These are phyloP conservation scores for Phytophthora agathidicida DNA, from an alignment of 352 stramenopile genomes.

Conservation along the genomic window DNA sequence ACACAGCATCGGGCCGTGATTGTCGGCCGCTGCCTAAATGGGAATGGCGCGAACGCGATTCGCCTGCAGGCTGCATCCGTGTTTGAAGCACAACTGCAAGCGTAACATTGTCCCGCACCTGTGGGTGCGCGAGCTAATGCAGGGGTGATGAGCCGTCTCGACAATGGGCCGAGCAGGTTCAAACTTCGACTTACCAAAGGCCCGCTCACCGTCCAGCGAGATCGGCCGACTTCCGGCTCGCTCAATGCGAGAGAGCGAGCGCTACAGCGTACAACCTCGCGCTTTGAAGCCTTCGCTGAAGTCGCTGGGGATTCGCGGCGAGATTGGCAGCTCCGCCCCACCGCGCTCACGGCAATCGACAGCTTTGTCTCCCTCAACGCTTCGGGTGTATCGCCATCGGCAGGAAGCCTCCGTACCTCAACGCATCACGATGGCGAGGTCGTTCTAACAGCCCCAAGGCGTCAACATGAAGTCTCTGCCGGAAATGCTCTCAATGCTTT, in stretches of 20 bases:
- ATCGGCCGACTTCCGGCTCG: constrained; percentile 9
- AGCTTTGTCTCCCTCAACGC: constrained; percentile 17
- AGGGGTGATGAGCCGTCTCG: constrained; percentile 19
- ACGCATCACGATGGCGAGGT: constrained; percentile 7
- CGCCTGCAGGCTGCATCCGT: background rate
- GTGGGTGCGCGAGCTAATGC: background rate
- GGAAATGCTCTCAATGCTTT: no score
- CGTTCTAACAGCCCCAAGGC: background rate
- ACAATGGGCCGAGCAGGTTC: constrained; percentile 24
- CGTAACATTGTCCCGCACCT: no score
- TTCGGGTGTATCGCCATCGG: constrained; percentile 31
- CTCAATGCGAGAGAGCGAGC: constrained; percentile 7
- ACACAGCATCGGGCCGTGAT: constrained; percentile 15
- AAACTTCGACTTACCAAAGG: constrained; percentile 22
- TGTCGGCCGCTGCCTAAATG: background rate
- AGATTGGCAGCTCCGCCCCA: constrained; percentile 8
- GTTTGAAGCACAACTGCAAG: constrained; percentile 14
- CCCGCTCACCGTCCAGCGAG: constrained; percentile 28
- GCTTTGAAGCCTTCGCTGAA: constrained; percentile 5
- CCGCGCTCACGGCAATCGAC: constrained; percentile 14
- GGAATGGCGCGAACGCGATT: constrained; percentile 2
- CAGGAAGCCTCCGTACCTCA: constrained; percentile 20
- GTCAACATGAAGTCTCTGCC: no score
- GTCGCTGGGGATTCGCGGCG: background rate
- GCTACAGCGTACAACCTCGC: constrained; percentile 9